Evolutionary conservation across 768 basidiomycete species (phyloP).

Genomic region (Russula earlei): DNA sequence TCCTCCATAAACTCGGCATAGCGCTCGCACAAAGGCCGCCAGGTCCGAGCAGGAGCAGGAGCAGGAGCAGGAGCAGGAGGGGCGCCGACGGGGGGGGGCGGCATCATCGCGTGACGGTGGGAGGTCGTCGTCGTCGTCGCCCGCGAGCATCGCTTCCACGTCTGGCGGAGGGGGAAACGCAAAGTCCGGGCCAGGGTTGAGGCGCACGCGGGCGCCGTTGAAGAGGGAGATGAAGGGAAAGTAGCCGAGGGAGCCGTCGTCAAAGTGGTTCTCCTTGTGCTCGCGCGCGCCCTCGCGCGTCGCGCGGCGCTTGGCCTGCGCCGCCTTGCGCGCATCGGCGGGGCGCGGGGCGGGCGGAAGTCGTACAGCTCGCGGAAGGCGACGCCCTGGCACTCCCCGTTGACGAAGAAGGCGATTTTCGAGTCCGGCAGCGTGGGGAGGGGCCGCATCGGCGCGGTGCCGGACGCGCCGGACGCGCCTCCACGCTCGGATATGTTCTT

Average conservation of each 20-base stretch:
- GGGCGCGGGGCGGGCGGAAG: slow-evolving; percentile 74
- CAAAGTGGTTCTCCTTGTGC: slow-evolving; percentile 75
- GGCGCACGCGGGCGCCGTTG: slow-evolving; percentile 72
- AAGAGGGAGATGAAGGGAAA: slow-evolving; percentile 92
- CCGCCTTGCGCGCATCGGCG: slow-evolving; percentile 45
- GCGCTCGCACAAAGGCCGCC: slow-evolving; percentile 77
- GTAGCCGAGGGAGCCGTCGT: slow-evolving; percentile 93
- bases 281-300: slow-evolving; percentile 56
- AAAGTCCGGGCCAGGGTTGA: slow-evolving; percentile 89
- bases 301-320: slow-evolving; percentile 51
- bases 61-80: slow-evolving; percentile 24
- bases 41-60: slow-evolving; percentile 32
- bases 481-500: slow-evolving; percentile 55
- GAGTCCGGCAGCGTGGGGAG: slow-evolving; percentile 66
- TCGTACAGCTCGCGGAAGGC: slow-evolving; percentile 88
- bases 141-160: slow-evolving; percentile 53
- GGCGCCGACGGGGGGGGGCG: too few relatives aligned
- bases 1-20: slow-evolving; percentile 81
- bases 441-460: slow-evolving; percentile 37
- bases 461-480: slow-evolving; percentile 28
- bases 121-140: too few relatives aligned
- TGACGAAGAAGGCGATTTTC: slow-evolving; percentile 81
- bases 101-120: too few relatives aligned
- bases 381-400: slow-evolving; percentile 73
- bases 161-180: slow-evolving; percentile 70